These are phyloP conservation scores for Candida glucosophila DNA, from an alignment of 1,139 yeast species.

Conservation along the genomic window DNA sequence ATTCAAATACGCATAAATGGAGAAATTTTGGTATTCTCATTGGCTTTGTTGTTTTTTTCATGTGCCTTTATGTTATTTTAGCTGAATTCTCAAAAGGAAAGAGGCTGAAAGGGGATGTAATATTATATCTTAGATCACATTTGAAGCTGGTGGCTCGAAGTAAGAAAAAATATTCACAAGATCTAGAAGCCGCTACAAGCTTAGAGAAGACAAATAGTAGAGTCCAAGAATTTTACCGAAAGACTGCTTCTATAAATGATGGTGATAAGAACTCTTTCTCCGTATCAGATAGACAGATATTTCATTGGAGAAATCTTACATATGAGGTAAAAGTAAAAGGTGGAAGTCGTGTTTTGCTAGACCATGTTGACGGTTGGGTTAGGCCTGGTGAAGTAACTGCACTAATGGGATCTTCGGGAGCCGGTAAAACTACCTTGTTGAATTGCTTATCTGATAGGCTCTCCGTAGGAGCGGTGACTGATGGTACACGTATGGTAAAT, in stretches of 20 bases:
- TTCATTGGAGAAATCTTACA: constrained; percentile 75
- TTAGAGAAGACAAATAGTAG: constrained; percentile 1
- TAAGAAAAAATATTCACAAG: constrained; percentile 37
- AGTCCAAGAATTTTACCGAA: background rate
- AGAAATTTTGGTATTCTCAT: constrained; percentile 70
- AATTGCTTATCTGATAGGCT: constrained; percentile 75
- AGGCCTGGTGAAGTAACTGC: constrained; percentile 45
- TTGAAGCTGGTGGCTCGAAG: constrained; percentile 57
- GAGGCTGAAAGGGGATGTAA: constrained; percentile 75
- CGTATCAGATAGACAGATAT: constrained; percentile 27
- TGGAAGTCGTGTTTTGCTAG: constrained; percentile 56
- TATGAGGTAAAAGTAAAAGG: constrained; percentile 63
- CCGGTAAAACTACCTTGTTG: constrained; percentile 70
- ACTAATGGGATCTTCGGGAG: constrained; percentile 83
- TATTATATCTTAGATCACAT: constrained; percentile 45
- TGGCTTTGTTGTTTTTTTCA: constrained; percentile 48
- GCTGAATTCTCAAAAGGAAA: constrained; percentile 67
- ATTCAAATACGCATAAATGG: constrained; percentile 62
- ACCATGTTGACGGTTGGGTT: constrained; percentile 77
- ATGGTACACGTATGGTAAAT: constrained; percentile 66
- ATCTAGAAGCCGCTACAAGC: constrained; percentile 1
- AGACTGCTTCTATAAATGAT: background rate
- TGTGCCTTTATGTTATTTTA: constrained; percentile 44
- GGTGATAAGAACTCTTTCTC: constrained; percentile 1
- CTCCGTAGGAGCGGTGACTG: constrained; percentile 66